Base-by-base conservation (phyloP, 2,329 filamentous ascomycete species). In the Aureobasidium lini region DNA sequence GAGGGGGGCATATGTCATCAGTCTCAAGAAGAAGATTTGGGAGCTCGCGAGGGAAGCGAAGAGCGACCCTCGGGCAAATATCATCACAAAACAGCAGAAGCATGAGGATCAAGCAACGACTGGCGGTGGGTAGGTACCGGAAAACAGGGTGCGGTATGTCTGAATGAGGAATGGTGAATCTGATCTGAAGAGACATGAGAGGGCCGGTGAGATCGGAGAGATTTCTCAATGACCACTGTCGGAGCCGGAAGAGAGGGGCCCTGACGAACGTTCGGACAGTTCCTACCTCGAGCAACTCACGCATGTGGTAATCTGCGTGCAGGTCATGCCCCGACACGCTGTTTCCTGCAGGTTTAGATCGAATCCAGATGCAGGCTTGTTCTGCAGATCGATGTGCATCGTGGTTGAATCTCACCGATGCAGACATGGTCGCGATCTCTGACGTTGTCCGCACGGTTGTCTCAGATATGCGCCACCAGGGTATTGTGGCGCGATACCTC, bases 141-240 rank as follows among this genome's bases (percentile, higher is more conserved):
- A 56, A 56, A 46, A 34, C 40, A 32, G 29, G 37, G 40, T 56
- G 52, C 34, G 46, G 31, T 56, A 31, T 37, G 52, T 40, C 52
- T 46, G 40, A 46, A 56, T 32, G 40, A 16, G 52, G 52, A 56
- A 56, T 31, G 52, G 52, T 46, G 40, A 44, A 46, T 46, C 40
- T 44, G 52, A 56, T 56, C 52, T 46, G 31, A 36, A 46, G 23
- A 46, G 40, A 56, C 52, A 56, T 29, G 52, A 56, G 36, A 44
- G 39, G 40, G 52, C 42, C 31, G 52, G 40, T 56, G 52, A 31
- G 52, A 56, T 56, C 52, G 52, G 52, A 46, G 52, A 56, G 29
- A 56, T 56, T 56, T 37, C 37, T 46, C 31, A 56, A 23, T 44
- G 40, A 44, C 23, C 40, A 54, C 39, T 29, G 18, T 32, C n/a